Percentiles rank a stretch among this genome's conserved stretches.
phyloP scores from a whole-genome alignment of 495 filamentous ascomycete genomes.

The Oidiodendron maius region DNA sequence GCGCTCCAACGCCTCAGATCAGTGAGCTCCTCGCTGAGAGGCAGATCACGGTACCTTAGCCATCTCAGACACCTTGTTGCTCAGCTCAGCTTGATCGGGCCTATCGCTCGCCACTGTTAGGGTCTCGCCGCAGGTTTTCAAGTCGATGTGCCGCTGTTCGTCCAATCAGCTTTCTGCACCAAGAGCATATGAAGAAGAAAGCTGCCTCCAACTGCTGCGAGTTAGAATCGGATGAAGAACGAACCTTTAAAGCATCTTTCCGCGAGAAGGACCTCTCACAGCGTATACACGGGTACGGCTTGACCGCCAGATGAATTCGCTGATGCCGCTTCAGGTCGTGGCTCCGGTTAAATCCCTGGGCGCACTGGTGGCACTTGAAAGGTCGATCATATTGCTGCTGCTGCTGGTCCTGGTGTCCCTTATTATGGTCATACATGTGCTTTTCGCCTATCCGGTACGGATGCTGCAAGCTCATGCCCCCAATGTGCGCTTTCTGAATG shows the following conservation, averaged over 20 bases:
- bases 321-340: slow-evolving; percentile 97
- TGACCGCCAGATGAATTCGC: slow-evolving; percentile 88
- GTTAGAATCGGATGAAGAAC: slow-evolving; percentile 10
- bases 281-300: slow-evolving; percentile 85
- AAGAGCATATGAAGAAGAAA: too few relatives aligned
- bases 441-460: slow-evolving; percentile 23
- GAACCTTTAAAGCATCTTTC: slow-evolving; percentile 95
- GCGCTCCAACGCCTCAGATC: too few relatives aligned
- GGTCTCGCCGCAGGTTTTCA: slow-evolving; percentile 76
- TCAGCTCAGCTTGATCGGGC: too few relatives aligned
- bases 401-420: slow-evolving; percentile 38
- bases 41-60: too few relatives aligned
- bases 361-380: slow-evolving; percentile 90
- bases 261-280: slow-evolving; percentile 97
- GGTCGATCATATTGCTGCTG: slow-evolving; percentile 68
- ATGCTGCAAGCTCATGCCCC: slow-evolving; percentile 49
- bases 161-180: slow-evolving; percentile 24
- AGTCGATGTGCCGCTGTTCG: slow-evolving; percentile 77
- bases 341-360: slow-evolving; percentile 91
- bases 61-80: too few relatives aligned
- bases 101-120: too few relatives aligned
- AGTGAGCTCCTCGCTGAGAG: too few relatives aligned
- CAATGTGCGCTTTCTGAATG: slow-evolving; percentile 61
- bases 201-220: slow-evolving; percentile 10
- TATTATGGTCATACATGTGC: slow-evolving; percentile 28